Conservation (phyloP, 768 basidiomycete species). For the Naematelia encephala region DNA sequence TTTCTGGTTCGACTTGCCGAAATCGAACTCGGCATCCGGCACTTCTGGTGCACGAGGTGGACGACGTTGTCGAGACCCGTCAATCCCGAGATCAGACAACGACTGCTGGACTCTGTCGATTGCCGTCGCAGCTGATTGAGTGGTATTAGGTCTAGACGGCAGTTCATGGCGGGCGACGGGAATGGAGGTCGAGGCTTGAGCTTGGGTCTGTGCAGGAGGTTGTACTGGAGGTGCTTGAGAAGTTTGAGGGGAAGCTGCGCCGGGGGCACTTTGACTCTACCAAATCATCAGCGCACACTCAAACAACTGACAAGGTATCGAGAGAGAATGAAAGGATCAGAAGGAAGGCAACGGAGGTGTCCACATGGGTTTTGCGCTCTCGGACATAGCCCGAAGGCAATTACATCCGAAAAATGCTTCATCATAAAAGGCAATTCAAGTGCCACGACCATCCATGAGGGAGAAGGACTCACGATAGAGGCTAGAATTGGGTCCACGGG, state of each 20-base stretch:
- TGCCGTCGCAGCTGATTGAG: constrained; percentile 31
- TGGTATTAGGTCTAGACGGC: constrained; percentile 25
- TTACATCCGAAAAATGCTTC: constrained; percentile 51
- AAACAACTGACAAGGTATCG: background rate
- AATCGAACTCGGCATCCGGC: constrained; percentile 44
- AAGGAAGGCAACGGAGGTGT: constrained; percentile 51
- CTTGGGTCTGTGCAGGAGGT: constrained; percentile 9
- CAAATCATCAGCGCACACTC: constrained; percentile 9
- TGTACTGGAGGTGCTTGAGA: background rate
- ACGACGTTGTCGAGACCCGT: constrained; percentile 11
- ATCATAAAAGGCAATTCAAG: constrained; percentile 28
- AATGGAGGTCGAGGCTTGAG: constrained; percentile 7
- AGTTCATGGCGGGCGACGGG: constrained; percentile 18
- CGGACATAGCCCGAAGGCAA: constrained; percentile 44
- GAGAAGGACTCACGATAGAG: constrained; percentile 38
- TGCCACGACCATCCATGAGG: background rate
- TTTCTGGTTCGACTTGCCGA: constrained; percentile 27
- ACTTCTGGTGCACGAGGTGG: constrained; percentile 26
- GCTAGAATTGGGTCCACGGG: constrained; percentile 39
- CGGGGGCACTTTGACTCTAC: constrained; percentile 20
- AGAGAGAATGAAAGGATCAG: constrained; percentile 25
- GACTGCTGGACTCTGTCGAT: constrained; percentile 43
- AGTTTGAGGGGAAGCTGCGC: background rate
- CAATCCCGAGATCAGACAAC: constrained; percentile 31
- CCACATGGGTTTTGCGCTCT: constrained; percentile 51